Evolutionary conservation across 2,329 filamentous ascomycete genomes (phyloP).

Genomic region (Colletotrichum sp.): DNA sequence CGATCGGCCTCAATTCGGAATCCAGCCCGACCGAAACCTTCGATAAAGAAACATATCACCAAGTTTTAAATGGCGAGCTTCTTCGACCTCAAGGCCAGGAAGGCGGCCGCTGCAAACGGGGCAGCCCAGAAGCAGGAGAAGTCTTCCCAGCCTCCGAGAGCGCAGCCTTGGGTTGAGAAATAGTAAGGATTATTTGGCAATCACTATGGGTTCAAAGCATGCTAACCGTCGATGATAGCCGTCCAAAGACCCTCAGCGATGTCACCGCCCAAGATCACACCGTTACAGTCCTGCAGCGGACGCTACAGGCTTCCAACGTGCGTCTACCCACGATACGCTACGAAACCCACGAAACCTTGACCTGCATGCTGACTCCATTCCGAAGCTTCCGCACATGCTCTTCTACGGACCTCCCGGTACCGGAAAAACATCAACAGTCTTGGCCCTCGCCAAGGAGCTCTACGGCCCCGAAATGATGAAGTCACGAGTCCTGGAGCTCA

Average conservation of each 20-base stretch:
- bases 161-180: slow-evolving; percentile 99
- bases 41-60: neutral
- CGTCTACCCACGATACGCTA: slow-evolving; percentile 19
- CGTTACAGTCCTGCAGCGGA: slow-evolving; percentile 88
- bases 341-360: neutral
- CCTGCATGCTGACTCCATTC: neutral
- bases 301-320: slow-evolving; percentile 92
- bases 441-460: slow-evolving; percentile 95
- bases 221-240: slow-evolving; percentile 59
- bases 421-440: slow-evolving; percentile 96
- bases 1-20: neutral
- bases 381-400: slow-evolving; percentile 92
- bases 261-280: slow-evolving; percentile 98
- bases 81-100: slow-evolving; percentile 93
- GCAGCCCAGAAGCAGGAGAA: slow-evolving; percentile 69
- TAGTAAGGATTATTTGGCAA: slow-evolving; percentile 65
- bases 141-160: slow-evolving; percentile 62
- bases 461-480: slow-evolving; percentile 95
- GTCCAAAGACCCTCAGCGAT: slow-evolving; percentile 91
- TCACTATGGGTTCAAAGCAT: neutral
- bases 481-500: slow-evolving; percentile 95
- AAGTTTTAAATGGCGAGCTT: slow-evolving; percentile 76
- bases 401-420: slow-evolving; percentile 98
- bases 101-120: slow-evolving; percentile 73
- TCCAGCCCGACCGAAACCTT: neutral